These are phyloP conservation scores for Didymellaceae sp. DNA, from an alignment of 2,329 filamentous ascomycete genomes.

Conservation along the genomic window DNA sequence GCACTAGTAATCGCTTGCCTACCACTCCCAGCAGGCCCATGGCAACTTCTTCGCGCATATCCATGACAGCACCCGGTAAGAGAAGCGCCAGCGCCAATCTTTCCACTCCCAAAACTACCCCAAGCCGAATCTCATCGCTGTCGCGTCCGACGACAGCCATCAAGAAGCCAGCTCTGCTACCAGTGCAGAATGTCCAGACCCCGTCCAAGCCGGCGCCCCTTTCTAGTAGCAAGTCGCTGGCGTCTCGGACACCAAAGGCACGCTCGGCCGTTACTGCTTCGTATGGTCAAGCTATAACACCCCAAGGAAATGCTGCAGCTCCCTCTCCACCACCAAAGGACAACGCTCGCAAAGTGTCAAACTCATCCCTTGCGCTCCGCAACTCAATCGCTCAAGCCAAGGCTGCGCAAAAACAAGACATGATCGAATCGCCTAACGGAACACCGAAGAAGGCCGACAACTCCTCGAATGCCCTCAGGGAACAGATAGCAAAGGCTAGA, in stretches of 20 bases:
- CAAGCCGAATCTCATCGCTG: conserved; percentile 41
- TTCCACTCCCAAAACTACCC: conserved; percentile 32
- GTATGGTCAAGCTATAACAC: conserved; percentile 46
- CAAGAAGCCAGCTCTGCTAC: conserved; percentile 39
- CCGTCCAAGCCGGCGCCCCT: conserved; percentile 40
- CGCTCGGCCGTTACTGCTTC: conserved; percentile 41
- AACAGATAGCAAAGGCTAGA: conserved; percentile 93
- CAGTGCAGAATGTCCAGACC: conserved; percentile 34
- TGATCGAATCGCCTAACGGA: conserved; percentile 10
- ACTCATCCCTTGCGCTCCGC: conserved; percentile 80
- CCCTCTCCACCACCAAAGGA: conserved; percentile 34
- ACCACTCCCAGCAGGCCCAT: conserved; percentile 40
- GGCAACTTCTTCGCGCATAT: conserved; percentile 27
- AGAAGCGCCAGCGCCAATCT: conserved; percentile 44
- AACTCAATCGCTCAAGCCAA: conserved; percentile 95
- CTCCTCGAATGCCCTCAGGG: conserved; percentile 80
- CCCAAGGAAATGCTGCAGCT: conserved; percentile 27
- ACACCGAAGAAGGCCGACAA: conserved; percentile 58
- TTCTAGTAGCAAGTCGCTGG: conserved; percentile 46
- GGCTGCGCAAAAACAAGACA: conserved; percentile 65
- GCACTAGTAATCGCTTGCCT: conserved; percentile 36
- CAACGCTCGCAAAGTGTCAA: conserved; percentile 56
- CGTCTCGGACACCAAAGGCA: conserved; percentile 42
- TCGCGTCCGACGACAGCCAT: conserved; percentile 42
- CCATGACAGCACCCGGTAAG: conserved; percentile 46